Percentiles rank a stretch among this genome's conserved stretches.
Conservation (phyloP, 306 rosid species). For the Inga laurina region DNA sequence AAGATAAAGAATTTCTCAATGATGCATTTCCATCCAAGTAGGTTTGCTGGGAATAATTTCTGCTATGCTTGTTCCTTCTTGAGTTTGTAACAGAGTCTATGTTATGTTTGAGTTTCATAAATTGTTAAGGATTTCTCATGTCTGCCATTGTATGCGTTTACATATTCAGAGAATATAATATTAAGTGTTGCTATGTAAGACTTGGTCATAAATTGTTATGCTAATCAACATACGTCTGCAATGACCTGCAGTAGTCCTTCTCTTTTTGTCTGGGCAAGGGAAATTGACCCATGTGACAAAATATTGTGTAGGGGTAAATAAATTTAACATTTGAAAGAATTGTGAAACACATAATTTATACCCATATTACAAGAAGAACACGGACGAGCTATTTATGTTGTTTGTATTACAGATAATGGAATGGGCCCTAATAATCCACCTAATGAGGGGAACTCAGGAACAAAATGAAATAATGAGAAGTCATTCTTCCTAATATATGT, state of each 20-base stretch:
- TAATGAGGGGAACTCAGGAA: neutral
- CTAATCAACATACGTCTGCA: too few species aligned
- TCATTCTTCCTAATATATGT: slow-evolving; percentile 26
- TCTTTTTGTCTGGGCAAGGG: neutral
- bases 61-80: neutral
- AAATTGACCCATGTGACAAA: neutral
- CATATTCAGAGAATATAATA: neutral
- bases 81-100: neutral
- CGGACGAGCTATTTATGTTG: slow-evolving; percentile 5
- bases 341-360: neutral
- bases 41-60: neutral
- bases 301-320: neutral
- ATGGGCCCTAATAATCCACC: neutral
- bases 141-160: neutral
- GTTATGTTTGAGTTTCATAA: neutral
- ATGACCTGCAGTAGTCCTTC: too few species aligned
- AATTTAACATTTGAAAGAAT: slow-evolving; percentile 27
- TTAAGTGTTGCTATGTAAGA: neutral
- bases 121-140: neutral
- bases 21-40: slow-evolving; percentile 39
- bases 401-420: slow-evolving; percentile 3
- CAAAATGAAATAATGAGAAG: neutral
- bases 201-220: neutral
- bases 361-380: slow-evolving; percentile 12
- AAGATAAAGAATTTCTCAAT: slow-evolving; percentile 63